A percentile compares a stretch with the other conserved stretches of the same genome.
These are phyloP conservation scores for Saccharomyces pastorianus DNA, from an alignment of 1,139 yeast genomes.

Conservation along the genomic window DNA sequence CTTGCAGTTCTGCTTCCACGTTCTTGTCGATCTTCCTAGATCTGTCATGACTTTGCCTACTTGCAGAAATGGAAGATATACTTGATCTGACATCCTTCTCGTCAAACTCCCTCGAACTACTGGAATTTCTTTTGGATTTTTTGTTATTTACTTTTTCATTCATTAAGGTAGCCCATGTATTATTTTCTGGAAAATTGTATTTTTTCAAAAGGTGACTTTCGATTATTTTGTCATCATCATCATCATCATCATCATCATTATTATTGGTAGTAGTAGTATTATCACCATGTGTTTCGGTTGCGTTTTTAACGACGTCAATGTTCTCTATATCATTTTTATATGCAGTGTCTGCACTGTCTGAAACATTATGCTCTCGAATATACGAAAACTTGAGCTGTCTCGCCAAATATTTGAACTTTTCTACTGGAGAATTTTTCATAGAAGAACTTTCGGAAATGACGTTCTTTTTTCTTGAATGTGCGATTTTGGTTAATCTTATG, in stretches of 20 bases:
- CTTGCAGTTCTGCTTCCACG: slow-evolving; percentile 8
- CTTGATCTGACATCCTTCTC: slow-evolving; percentile 14
- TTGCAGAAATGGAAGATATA: not conserved
- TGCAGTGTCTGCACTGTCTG: slow-evolving; percentile 6
- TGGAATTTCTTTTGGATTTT: slow-evolving; percentile 1
- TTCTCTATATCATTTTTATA: slow-evolving; percentile 6
- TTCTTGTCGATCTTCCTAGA: slow-evolving; percentile 3
- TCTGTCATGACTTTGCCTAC: slow-evolving; percentile 3
- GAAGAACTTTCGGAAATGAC: slow-evolving; percentile 10
- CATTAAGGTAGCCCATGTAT: slow-evolving; percentile 30
- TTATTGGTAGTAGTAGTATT: not conserved
- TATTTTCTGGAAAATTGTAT: slow-evolving; percentile 27
- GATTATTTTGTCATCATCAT: slow-evolving; percentile 1
- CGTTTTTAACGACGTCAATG: slow-evolving; percentile 5
- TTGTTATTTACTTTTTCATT: slow-evolving; percentile 16
- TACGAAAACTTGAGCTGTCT: slow-evolving; percentile 29
- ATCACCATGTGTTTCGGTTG: slow-evolving; percentile 9
- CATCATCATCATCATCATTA: slow-evolving; percentile 13
- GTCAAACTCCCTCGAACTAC: slow-evolving; percentile 8
- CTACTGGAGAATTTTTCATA: slow-evolving; percentile 28
- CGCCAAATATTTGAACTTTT: slow-evolving; percentile 28
- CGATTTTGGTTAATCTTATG: slow-evolving; percentile 20
- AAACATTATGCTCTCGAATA: slow-evolving; percentile 14
- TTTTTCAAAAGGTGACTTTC: slow-evolving; percentile 19
- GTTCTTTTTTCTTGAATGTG: slow-evolving; percentile 6